Conservation (phyloP, 768 basidiomycete genomes). For the Collybia nuda region DNA sequence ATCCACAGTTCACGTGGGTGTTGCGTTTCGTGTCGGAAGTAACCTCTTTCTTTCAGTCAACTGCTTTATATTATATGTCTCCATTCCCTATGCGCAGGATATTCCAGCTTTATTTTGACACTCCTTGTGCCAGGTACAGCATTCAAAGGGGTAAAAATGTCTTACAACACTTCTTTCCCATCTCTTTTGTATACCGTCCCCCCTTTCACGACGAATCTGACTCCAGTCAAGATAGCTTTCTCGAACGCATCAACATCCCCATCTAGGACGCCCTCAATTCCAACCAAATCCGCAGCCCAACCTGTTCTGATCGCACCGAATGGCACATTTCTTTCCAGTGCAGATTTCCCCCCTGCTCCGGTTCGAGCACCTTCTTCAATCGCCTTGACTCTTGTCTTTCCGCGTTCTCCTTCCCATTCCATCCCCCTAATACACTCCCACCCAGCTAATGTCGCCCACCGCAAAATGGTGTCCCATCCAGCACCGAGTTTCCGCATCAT, state of each 20-base stretch:
- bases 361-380: conserved; percentile 9
- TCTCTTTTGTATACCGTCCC: conserved; percentile 29
- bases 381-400: conserved; percentile 20
- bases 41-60: no score
- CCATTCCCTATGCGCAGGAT: no score
- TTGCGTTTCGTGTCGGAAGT: no score
- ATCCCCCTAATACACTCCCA: conserved; percentile 54
- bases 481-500: conserved; percentile 60
- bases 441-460: conserved; percentile 60
- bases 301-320: conserved; percentile 55
- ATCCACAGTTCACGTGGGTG: no score
- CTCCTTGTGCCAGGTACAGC: no score
- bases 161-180: conserved; percentile 1
- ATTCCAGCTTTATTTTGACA: no score
- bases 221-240: conserved; percentile 38
- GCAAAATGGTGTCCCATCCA: conserved; percentile 48
- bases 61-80: no score
- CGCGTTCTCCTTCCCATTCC: conserved; percentile 39
- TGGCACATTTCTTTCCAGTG: conserved; percentile 50
- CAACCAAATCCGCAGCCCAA: conserved; percentile 54
- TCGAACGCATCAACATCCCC: conserved; percentile 37
- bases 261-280: conserved; percentile 35
- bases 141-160: background rate
- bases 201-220: conserved; percentile 60
- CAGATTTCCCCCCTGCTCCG: conserved; percentile 10